Evolutionary conservation across 140 eudicot species (phyloP).

Genomic region (Anethum foeniculum): DNA sequence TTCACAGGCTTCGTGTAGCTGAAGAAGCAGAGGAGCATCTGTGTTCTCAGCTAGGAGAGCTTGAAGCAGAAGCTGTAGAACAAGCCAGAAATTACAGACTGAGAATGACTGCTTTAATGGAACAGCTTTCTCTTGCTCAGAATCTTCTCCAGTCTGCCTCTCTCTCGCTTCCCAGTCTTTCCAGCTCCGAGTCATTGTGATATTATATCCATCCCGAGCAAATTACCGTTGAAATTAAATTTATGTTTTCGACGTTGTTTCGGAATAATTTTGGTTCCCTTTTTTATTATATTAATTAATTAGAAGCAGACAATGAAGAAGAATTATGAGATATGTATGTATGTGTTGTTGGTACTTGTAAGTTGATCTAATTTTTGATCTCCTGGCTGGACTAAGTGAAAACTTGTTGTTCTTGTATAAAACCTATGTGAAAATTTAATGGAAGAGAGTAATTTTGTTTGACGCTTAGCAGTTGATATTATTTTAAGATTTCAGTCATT

Average conservation of each 20-base stretch:
- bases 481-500: too few species aligned
- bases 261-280: background rate
- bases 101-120: constrained; percentile 40
- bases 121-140: constrained; percentile 54
- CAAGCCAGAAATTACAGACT: constrained; percentile 47
- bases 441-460: too few species aligned
- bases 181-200: background rate
- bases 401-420: background rate
- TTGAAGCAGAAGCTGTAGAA: constrained; percentile 75
- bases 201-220: background rate
- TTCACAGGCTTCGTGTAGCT: constrained; percentile 50
- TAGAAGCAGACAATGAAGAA: too few species aligned
- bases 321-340: background rate
- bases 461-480: too few species aligned
- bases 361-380: too few species aligned
- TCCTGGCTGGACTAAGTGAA: background rate
- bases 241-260: too few species aligned
- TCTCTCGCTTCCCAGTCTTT: background rate
- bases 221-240: background rate
- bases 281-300: too few species aligned
- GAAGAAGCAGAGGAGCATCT: constrained; percentile 89
- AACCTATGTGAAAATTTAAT: too few species aligned
- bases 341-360: background rate
- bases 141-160: constrained; percentile 33
- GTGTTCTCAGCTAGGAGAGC: constrained; percentile 66